A percentile compares a stretch with the other conserved stretches of the same genome.
These are phyloP conservation scores for Aspergillus proliferans DNA, from an alignment of 2,329 filamentous ascomycete species.

Conservation along the genomic window DNA sequence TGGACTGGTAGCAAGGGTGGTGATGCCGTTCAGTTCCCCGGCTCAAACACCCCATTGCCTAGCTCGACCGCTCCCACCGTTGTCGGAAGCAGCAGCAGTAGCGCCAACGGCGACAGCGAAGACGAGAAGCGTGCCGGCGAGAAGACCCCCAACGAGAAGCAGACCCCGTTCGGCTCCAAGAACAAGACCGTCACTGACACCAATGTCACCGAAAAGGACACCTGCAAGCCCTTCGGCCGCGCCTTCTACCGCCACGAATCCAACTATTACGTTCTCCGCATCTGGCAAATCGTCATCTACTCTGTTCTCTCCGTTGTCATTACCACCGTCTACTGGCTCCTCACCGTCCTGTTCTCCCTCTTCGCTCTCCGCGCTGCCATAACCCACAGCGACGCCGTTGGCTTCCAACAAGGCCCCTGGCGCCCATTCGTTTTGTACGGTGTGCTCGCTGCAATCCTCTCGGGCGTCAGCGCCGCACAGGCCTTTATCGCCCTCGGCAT, in stretches of 20 bases:
- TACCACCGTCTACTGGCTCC: conserved; percentile 44
- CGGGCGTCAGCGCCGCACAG: conserved; percentile 37
- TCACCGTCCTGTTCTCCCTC: conserved; percentile 45
- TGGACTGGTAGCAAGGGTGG: conserved; percentile 50
- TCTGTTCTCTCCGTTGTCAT: conserved; percentile 43
- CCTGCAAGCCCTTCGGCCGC: conserved; percentile 47
- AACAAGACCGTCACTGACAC: conserved; percentile 1
- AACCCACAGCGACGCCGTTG: conserved; percentile 14
- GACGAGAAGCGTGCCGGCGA: background rate
- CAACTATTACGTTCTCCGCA: conserved; percentile 46
- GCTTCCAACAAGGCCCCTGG: conserved; percentile 27
- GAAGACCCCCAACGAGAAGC: conserved; percentile 9
- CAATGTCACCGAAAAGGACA: conserved; percentile 4
- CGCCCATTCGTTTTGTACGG: conserved; percentile 33
- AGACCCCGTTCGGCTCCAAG: background rate
- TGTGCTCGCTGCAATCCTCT: background rate
- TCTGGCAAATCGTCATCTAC: conserved; percentile 46
- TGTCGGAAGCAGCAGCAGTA: conserved; percentile 8
- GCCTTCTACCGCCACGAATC: conserved; percentile 50
- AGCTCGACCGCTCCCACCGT: conserved; percentile 9
- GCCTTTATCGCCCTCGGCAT: conserved; percentile 39
- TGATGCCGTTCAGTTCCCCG: conserved; percentile 44
- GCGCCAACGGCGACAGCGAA: conserved; percentile 1
- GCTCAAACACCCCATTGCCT: conserved; percentile 7
- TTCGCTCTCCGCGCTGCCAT: conserved; percentile 34